phyloP scores from a whole-genome alignment of 2,329 filamentous ascomycete species.

The Endoconidiophora polonica region DNA sequence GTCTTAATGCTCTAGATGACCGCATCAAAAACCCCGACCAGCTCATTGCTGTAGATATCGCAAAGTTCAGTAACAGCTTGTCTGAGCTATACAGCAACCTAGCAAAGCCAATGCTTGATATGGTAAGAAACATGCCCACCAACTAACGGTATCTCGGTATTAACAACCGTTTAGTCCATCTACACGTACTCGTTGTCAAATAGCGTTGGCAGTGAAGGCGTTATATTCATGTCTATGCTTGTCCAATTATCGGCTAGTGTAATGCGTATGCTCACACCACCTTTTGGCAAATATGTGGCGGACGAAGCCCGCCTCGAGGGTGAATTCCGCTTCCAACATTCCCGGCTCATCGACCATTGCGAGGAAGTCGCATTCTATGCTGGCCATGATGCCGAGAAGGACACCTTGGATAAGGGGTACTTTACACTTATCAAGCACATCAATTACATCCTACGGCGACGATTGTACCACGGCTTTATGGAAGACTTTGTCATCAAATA shows the following conservation, averaged over 20 bases:
- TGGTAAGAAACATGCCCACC: conserved; percentile 34
- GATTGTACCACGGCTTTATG: conserved; percentile 98
- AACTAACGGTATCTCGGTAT: conserved; percentile 14
- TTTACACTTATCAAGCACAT: conserved; percentile 99
- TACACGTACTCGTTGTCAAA: conserved; percentile 90
- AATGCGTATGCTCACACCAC: conserved; percentile 87
- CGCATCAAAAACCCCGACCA: conserved; percentile 98
- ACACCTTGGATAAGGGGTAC: conserved; percentile 93
- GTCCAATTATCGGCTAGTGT: conserved; percentile 85
- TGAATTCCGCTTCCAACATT: conserved; percentile 92
- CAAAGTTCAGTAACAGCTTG: conserved; percentile 87
- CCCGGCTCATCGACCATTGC: conserved; percentile 83
- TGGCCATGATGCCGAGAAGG: conserved; percentile 87
- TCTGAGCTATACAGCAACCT: conserved; percentile 93
- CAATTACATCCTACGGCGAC: conserved; percentile 76
- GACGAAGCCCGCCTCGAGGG: conserved; percentile 90
- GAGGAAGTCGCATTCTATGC: conserved; percentile 88
- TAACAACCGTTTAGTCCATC: conserved; percentile 38
- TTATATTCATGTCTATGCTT: conserved; percentile 87
- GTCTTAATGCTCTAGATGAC: conserved; percentile 85
- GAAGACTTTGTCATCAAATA: conserved; percentile 99
- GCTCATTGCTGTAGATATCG: conserved; percentile 88
- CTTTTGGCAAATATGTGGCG: conserved; percentile 93
- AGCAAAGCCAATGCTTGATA: conserved; percentile 85
- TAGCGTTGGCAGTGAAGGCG: conserved; percentile 87